Percentiles rank a stretch among this genome's conserved stretches.
Evolutionary conservation across 257 asterid genomes (phyloP).

Genomic region (Ehretia macrophylla): DNA sequence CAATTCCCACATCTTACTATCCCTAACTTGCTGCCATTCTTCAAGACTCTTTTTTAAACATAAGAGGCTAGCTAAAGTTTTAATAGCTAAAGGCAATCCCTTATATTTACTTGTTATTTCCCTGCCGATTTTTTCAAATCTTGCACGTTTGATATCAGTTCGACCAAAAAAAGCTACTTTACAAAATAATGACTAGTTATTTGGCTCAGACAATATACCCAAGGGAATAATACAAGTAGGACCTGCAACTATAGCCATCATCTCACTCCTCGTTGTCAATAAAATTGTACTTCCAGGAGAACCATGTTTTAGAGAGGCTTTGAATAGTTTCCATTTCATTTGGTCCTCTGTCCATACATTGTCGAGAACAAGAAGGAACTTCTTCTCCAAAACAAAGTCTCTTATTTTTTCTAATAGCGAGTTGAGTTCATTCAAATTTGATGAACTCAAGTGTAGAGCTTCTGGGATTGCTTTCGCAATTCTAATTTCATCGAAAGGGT

Average conservation of each 20-base stretch:
- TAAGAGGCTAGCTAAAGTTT: neutral
- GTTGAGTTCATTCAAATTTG: constrained; percentile 14
- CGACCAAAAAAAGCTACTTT: neutral
- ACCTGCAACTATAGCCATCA: neutral
- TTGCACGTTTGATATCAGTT: neutral
- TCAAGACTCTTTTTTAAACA: neutral
- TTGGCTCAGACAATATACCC: neutral
- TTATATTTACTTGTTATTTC: neutral
- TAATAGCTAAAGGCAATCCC: neutral
- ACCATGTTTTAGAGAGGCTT: neutral
- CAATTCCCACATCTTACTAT: neutral
- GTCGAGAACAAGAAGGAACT: neutral
- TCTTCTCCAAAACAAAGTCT: neutral
- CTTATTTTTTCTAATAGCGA: constrained; percentile 4
- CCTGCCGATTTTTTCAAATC: neutral
- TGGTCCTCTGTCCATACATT: neutral
- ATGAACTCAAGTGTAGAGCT: neutral
- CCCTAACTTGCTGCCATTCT: neutral
- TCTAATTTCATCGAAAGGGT: constrained; percentile 2
- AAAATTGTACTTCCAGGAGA: neutral
- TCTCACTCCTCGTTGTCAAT: constrained; percentile 2
- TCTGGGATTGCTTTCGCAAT: constrained; percentile 28
- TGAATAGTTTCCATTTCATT: neutral
- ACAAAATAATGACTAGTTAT: neutral
- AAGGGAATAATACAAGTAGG: neutral